Evolutionary conservation across 2,329 filamentous ascomycete genomes (phyloP), one percentile per base, ranked within the genome.

Genomic region (Dothidotthia symphoricarpi): DNA sequence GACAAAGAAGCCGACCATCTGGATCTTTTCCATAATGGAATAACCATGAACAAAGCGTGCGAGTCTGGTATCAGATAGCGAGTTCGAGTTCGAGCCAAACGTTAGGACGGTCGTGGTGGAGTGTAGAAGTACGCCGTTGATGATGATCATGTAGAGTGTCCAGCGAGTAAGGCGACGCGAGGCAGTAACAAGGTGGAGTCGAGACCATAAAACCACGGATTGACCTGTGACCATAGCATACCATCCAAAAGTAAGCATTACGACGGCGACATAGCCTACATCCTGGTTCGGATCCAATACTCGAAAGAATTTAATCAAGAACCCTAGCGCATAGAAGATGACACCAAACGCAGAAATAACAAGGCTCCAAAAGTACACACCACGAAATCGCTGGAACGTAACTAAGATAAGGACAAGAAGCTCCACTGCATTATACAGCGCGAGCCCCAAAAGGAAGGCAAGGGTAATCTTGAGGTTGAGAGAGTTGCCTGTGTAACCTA

Each of bases 191-290:
- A 84, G 68, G 53, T 83, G 78, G 0, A 84, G 69, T 6, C 81
- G 72, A 0, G 79, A 83, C 67, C 79, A 84, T 1, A 84, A 66
- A 1, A 84, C 80, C 10, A 82, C 51, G 0, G 75, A 75, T 55
- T 82, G 78, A 0, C 80, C 81, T 1, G 78, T 80, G 0, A 83
- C 74, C 77, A 83, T 81, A 2, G 66, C 51, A 57, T 75, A 76
- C 75, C 80, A 77, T 9, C 77, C 80, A 38, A 82, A 43, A 34
- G 69, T 69, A 22, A 72, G 65, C 25, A 75, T 46, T 14, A 72
- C 50, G 27, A 74, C 70, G 8, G 70, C 69, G 1, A 72, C 49
- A 30, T 70, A 63, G 12, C 54, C 53, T 6, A 35, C 34, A 34
- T 56, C 34, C 6, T 37, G 14, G 17, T 48, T 49, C 3, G 60